These are phyloP conservation scores for Rhizomucor pusillus DNA, from an alignment of 371 early-diverging fungal genomes.

Conservation along the genomic window DNA sequence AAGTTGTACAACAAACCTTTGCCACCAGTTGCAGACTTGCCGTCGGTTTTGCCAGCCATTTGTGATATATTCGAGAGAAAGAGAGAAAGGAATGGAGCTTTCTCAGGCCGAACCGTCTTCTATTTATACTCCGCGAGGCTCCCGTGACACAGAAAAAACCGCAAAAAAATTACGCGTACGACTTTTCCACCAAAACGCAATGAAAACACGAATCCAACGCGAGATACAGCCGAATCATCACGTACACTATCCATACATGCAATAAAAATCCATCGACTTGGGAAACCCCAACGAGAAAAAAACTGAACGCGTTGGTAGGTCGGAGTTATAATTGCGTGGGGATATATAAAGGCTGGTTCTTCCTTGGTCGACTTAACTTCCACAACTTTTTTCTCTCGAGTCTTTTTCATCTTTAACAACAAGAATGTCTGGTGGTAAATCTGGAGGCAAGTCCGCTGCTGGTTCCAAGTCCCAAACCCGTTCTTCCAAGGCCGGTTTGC, in stretches of 20 bases:
- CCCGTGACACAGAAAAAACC: neutral
- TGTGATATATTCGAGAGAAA: slow-evolving; percentile 1
- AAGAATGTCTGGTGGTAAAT: slow-evolving; percentile 44
- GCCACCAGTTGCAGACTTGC: slow-evolving; percentile 13
- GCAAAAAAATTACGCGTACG: neutral
- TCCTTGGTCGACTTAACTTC: slow-evolving; percentile 1
- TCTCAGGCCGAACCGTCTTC: neutral
- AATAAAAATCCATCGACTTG: slow-evolving; percentile 5
- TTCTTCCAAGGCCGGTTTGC: slow-evolving; percentile 85
- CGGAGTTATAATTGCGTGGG: slow-evolving; percentile 5
- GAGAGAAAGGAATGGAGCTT: slow-evolving; percentile 7
- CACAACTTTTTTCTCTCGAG: slow-evolving; percentile 5
- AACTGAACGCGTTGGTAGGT: slow-evolving; percentile 1
- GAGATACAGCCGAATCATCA: slow-evolving; percentile 8
- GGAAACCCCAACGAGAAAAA: slow-evolving; percentile 5
- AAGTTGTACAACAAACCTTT: slow-evolving; percentile 9
- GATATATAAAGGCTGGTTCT: slow-evolving; percentile 9
- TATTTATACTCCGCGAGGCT: slow-evolving; percentile 3
- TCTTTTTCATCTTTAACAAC: slow-evolving; percentile 7
- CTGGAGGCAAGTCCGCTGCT: slow-evolving; percentile 51
- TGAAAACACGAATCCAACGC: slow-evolving; percentile 14
- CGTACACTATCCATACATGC: neutral
- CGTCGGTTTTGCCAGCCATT: slow-evolving; percentile 17
- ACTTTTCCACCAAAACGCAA: neutral
- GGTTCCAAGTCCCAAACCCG: slow-evolving; percentile 61